phyloP scores from a whole-genome alignment of 225 moss, liverwort and hornwort species.

The Ulota crispa region DNA sequence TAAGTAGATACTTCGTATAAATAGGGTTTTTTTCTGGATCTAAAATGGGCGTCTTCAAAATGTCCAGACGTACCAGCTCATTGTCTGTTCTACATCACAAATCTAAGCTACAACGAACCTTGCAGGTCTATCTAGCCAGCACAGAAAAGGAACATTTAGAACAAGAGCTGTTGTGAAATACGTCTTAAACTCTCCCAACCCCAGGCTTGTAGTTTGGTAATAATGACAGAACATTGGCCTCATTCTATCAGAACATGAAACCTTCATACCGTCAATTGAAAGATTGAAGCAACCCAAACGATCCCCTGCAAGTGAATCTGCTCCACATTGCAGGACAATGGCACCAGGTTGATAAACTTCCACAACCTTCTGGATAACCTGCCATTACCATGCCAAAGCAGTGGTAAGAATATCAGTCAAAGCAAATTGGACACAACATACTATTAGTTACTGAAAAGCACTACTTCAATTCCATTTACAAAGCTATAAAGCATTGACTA shows the following conservation, averaged over 20 bases:
- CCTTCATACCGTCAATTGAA: constrained; percentile 73
- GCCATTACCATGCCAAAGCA: constrained; percentile 20
- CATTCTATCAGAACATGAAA: neutral
- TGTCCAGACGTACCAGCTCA: neutral
- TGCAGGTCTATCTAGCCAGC: neutral
- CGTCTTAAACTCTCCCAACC: neutral
- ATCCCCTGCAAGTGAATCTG: constrained; percentile 98
- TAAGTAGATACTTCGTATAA: neutral
- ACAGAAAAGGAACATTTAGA: neutral
- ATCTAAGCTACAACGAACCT: neutral
- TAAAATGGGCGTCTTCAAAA: neutral
- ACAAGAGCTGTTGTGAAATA: neutral
- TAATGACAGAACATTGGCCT: neutral
- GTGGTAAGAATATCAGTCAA: constrained; percentile 20
- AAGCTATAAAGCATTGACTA: neutral
- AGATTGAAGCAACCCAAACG: constrained; percentile 99
- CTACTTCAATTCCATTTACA: neutral
- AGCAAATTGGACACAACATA: neutral
- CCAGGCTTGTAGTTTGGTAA: neutral
- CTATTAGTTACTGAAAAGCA: neutral
- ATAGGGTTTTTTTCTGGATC: neutral
- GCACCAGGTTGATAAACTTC: constrained; percentile 98
- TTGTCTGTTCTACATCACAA: neutral
- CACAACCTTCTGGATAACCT: constrained; percentile 94
- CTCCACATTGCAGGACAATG: constrained; percentile 97